Percentiles rank a stretch among this genome's conserved stretches.
Evolutionary conservation across 2,329 filamentous ascomycete genomes (phyloP).

Genomic region (Alternaria novae-zelandiae): DNA sequence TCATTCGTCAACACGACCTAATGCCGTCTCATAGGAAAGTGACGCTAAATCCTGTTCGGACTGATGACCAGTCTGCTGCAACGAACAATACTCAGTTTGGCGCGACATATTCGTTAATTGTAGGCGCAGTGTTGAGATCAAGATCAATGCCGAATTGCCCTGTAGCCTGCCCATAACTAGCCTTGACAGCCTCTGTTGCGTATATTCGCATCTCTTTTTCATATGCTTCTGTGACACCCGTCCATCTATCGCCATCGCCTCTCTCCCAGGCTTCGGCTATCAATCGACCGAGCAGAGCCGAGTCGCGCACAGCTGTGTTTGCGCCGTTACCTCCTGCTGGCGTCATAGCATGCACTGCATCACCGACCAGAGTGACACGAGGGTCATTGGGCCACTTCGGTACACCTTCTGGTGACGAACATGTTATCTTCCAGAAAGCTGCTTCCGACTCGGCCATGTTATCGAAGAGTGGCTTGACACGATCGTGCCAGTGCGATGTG

Average conservation of each 20-base stretch:
- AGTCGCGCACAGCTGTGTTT: constrained; percentile 54
- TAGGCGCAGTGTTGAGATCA: constrained; percentile 22
- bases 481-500: constrained; percentile 62
- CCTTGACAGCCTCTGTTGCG: constrained; percentile 51
- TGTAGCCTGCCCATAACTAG: constrained; percentile 56
- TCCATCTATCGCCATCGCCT: constrained; percentile 29
- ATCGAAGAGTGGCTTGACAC: constrained; percentile 64
- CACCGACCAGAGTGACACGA: constrained; percentile 56
- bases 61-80: background rate
- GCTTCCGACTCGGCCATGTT: constrained; percentile 63
- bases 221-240: constrained; percentile 46
- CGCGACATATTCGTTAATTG: constrained; percentile 25
- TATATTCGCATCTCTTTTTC: constrained; percentile 49
- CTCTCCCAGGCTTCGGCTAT: constrained; percentile 36
- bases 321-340: constrained; percentile 56
- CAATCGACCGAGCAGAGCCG: constrained; percentile 50
- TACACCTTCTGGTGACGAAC: constrained; percentile 64
- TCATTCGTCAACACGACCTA: background rate
- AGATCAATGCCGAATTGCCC: constrained; percentile 22
- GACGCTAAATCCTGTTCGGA: background rate
- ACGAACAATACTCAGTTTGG: constrained; percentile 17
- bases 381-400: constrained; percentile 66
- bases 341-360: constrained; percentile 56
- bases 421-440: constrained; percentile 72
- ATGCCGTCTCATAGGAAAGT: background rate